Base-by-base conservation (phyloP, 2,329 filamentous ascomycete genomes). In the Calonectria pseudoturangicola region DNA sequence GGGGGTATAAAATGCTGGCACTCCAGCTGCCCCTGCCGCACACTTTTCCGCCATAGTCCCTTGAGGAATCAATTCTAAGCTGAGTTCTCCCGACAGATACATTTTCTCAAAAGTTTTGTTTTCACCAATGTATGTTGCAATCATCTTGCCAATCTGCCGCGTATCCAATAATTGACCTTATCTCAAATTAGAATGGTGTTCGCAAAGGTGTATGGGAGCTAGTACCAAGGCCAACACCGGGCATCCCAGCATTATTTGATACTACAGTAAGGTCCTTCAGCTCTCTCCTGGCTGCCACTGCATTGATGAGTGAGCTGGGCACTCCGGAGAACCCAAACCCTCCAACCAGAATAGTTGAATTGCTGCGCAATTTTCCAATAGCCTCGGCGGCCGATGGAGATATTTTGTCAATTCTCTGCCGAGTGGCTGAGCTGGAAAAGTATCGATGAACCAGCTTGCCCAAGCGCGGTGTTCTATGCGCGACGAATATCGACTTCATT, bases 31-130 rank as follows among this genome's bases (percentile, higher is more conserved):
- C 39, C 54, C 54, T 1, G 54, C 54, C 4, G 54, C 54, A 18
- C 54, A 58, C 54, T 58, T 58, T 58, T 58, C 54, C 27, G 54
- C 54, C n/a, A 58, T 58, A 9, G 54, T 58, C 27, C 54, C 54
- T 18, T 58, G 54, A 1, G 54, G 54, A 21, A 58, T 58, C 1
- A 58, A 36, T 36, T 58, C 54, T 3, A 58, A 36, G n/a, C 54
- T 58, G 7, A 58, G 16, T 2, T 58, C 54, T 27, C 54, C 54
- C 2, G 54, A 27, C 3, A 58, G 7, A 13, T 58, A 58, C 54
- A 58, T 58, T 21, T 58, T 58, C 13, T 58, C 54, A 15, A 58
- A 58, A 27, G 54, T 58, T 13, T 58, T 58, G 13, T 58, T 58
- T 33, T 58, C 54, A 2, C 54, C 54, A 18, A 58, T 58, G 18